These are phyloP conservation scores for Pouteria campechiana DNA, from an alignment of 179 eudicot genomes.

Conservation along the genomic window DNA sequence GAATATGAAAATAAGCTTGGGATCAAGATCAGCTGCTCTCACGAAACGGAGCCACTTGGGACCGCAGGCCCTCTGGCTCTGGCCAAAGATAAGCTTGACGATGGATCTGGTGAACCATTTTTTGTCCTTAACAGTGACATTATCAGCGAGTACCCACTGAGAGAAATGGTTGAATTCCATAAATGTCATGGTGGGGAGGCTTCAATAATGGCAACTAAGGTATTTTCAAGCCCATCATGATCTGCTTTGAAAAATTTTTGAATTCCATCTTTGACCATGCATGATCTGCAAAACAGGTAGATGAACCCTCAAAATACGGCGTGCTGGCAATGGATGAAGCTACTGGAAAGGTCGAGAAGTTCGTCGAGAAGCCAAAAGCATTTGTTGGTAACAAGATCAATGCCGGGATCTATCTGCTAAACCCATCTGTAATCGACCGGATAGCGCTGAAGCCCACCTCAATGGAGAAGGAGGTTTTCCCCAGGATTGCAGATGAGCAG, in stretches of 20 bases:
- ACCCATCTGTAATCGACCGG: constrained; percentile 79
- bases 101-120: constrained; percentile 78
- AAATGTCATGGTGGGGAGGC: constrained; percentile 87
- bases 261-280: neutral
- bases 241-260: neutral
- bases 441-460: constrained; percentile 78
- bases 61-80: constrained; percentile 96
- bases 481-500: constrained; percentile 58
- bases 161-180: constrained; percentile 76
- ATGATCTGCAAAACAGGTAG: constrained; percentile 31
- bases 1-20: constrained; percentile 82
- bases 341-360: constrained; percentile 74
- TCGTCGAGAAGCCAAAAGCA: constrained; percentile 81
- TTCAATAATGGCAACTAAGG: constrained; percentile 93
- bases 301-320: constrained; percentile 94
- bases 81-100: constrained; percentile 79
- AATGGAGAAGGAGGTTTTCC: constrained; percentile 87
- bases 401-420: constrained; percentile 73
- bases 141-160: constrained; percentile 82
- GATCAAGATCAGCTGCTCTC: constrained; percentile 82
- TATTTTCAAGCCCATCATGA: constrained; percentile 9
- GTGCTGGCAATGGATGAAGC: constrained; percentile 89
- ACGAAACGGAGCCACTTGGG: constrained; percentile 95
- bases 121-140: constrained; percentile 96
- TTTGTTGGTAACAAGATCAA: constrained; percentile 93